A percentile compares a stretch with the other conserved stretches of the same genome.
Evolutionary conservation across 139 green algal species (phyloP).

Genomic region (Micractinium conductrix): DNA sequence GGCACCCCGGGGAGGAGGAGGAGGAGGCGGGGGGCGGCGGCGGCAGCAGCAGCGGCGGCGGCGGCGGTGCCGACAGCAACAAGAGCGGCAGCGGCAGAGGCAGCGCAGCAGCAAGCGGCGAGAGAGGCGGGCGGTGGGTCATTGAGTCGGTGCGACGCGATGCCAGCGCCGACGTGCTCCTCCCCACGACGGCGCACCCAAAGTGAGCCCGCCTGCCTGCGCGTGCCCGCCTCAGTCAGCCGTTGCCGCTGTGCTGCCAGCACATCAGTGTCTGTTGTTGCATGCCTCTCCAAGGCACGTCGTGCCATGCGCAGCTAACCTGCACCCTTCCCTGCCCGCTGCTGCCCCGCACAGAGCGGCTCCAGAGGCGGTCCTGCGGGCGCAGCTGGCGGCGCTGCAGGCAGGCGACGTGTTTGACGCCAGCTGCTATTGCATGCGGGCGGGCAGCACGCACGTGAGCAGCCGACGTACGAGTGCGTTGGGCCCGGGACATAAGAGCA

Average conservation of each 20-base stretch:
- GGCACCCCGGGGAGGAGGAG: not conserved
- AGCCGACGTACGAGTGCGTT: constrained; percentile 5
- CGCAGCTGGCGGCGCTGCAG: constrained; percentile 36
- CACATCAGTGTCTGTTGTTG: too few relatives aligned
- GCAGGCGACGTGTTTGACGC: constrained; percentile 28
- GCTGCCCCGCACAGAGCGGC: constrained; percentile 5
- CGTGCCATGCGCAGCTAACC: too few relatives aligned
- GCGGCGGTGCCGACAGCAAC: not conserved
- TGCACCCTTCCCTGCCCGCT: not conserved
- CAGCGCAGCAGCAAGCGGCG: not conserved
- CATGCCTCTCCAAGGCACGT: not conserved
- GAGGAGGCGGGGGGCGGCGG: not conserved
- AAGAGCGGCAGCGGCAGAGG: not conserved
- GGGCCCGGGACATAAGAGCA: too few relatives aligned
- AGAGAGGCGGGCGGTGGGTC: constrained; percentile 6
- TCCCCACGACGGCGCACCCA: constrained; percentile 42
- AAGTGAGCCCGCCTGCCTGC: not conserved
- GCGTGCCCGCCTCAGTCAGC: too few relatives aligned
- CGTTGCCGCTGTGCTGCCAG: too few relatives aligned
- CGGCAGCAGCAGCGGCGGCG: not conserved
- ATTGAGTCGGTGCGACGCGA: constrained; percentile 16
- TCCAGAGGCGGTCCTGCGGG: constrained; percentile 17
- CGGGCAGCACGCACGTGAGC: not conserved
- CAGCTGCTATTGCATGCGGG: constrained; percentile 23
- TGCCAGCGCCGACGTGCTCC: not conserved